Conservation (phyloP, 1,284 basidiomycete species). For the Heliocybe sulcata region DNA sequence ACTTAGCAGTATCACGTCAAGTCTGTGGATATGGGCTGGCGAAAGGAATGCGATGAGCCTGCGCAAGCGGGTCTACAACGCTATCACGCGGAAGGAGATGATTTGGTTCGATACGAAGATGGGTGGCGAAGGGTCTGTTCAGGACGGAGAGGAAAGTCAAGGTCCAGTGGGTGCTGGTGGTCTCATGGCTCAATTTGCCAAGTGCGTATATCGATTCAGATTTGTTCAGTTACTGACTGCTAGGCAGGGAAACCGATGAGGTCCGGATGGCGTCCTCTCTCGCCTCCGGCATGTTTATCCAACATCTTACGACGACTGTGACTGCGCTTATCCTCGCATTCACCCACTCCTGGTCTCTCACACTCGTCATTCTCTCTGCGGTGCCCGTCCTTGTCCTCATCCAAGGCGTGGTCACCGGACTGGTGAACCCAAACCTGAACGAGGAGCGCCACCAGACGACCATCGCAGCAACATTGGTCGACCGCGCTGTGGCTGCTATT, state of each 20-base stretch:
- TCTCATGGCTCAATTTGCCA: slow-evolving; percentile 89
- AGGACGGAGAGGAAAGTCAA: slow-evolving; percentile 36
- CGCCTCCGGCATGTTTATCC: slow-evolving; percentile 71
- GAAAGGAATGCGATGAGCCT: slow-evolving; percentile 75
- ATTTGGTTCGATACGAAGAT: slow-evolving; percentile 85
- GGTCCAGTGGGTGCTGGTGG: slow-evolving; percentile 80
- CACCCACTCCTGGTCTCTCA: slow-evolving; percentile 72
- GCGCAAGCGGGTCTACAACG: slow-evolving; percentile 62
- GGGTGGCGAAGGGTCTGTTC: slow-evolving; percentile 50
- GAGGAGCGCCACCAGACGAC: slow-evolving; percentile 65
- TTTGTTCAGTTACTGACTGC: background rate
- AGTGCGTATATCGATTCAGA: slow-evolving; percentile 38
- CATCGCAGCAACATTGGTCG: slow-evolving; percentile 70
- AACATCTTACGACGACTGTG: slow-evolving; percentile 76
- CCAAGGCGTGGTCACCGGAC: slow-evolving; percentile 67
- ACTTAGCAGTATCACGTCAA: slow-evolving; percentile 70
- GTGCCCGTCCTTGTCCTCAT: slow-evolving; percentile 80
- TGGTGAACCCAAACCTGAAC: slow-evolving; percentile 62
- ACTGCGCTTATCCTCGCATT: slow-evolving; percentile 82
- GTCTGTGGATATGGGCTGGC: slow-evolving; percentile 84
- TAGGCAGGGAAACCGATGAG: slow-evolving; percentile 85
- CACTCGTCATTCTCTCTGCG: slow-evolving; percentile 87
- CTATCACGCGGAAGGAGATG: slow-evolving; percentile 71
- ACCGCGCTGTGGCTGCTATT: slow-evolving; percentile 76
- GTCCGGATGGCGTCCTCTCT: slow-evolving; percentile 81